Percentiles rank a stretch among this genome's conserved stretches.
phyloP scores from a whole-genome alignment of 345 rosid species.

The Aethionema arabicum region DNA sequence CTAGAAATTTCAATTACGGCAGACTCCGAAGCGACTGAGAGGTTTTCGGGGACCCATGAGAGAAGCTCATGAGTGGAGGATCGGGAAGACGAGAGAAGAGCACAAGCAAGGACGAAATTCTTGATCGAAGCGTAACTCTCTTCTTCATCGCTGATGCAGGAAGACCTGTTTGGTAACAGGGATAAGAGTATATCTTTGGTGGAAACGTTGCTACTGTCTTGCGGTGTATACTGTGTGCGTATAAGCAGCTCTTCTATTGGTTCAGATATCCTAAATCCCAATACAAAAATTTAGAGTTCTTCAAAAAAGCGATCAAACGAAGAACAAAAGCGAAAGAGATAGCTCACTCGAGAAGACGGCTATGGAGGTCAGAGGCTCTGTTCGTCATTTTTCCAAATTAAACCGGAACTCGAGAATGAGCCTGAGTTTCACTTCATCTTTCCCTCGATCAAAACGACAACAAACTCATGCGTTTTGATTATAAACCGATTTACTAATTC shows the following conservation, averaged over 20 bases:
- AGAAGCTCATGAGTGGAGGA: constrained; percentile 57
- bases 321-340: not conserved
- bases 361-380: constrained; percentile 40
- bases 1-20: constrained; percentile 45
- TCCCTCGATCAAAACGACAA: constrained; percentile 5
- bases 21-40: constrained; percentile 38
- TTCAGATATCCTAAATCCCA: constrained; percentile 46
- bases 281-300: constrained; percentile 19
- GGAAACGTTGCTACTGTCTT: constrained; percentile 45
- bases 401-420: not conserved
- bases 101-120: constrained; percentile 64
- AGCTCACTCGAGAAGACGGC: constrained; percentile 51
- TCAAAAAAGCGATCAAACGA: not conserved
- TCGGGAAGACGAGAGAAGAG: constrained; percentile 58
- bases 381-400: constrained; percentile 36
- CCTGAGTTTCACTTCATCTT: constrained; percentile 6
- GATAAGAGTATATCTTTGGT: constrained; percentile 52
- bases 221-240: constrained; percentile 42
- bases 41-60: constrained; percentile 60
- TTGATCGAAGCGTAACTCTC: constrained; percentile 36
- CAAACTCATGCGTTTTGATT: not conserved
- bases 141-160: constrained; percentile 22
- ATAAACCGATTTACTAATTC: not conserved
- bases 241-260: constrained; percentile 46
- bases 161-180: constrained; percentile 44